phyloP scores from a whole-genome alignment of 2,329 filamentous ascomycete genomes.

The Verticillium zaregamsianum region DNA sequence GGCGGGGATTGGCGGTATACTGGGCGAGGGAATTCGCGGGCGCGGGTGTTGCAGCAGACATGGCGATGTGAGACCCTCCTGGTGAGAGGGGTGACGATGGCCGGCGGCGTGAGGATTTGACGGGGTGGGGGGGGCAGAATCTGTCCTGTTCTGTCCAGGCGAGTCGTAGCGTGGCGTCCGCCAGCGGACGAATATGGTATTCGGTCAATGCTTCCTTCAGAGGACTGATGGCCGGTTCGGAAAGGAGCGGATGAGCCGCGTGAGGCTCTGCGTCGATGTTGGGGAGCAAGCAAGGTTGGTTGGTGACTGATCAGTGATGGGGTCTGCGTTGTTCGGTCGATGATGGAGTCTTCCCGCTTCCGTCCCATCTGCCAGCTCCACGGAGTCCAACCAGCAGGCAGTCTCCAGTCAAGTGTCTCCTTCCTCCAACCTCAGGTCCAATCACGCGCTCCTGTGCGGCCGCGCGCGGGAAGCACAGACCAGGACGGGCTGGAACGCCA shows the following conservation, averaged over 20 bases:
- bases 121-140: background rate
- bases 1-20: constrained; percentile 6
- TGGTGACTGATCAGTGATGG: background rate
- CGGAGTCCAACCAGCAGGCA: background rate
- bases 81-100: background rate
- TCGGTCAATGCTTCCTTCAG: background rate
- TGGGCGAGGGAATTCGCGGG: background rate
- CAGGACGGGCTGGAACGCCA: background rate
- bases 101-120: background rate
- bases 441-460: no score
- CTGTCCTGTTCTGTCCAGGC: background rate
- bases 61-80: background rate
- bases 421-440: no score
- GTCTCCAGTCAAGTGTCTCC: no score
- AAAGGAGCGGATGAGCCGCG: background rate
- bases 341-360: background rate
- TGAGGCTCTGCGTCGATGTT: background rate
- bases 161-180: background rate
- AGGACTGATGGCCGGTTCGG: background rate
- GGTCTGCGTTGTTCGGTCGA: background rate
- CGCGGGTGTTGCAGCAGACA: background rate
- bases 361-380: background rate
- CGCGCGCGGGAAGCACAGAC: background rate
- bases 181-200: background rate
- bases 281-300: background rate